Percentiles rank a stretch among this genome's conserved stretches.
phyloP scores from a whole-genome alignment of 1,139 yeast species.

The Taphrina wiesneri region DNA sequence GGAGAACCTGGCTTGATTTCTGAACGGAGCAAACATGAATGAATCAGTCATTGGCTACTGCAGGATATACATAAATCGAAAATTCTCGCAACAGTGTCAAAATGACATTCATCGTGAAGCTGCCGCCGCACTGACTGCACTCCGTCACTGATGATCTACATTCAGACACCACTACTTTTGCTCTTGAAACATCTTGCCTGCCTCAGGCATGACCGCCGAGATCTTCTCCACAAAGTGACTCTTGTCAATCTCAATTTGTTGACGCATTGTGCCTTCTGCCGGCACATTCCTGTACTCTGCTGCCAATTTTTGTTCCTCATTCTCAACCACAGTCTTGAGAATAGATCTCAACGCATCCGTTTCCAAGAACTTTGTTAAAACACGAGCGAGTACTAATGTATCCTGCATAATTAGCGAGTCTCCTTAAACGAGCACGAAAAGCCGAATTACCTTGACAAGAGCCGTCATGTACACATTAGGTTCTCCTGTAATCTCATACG shows the following conservation, averaged over 20 bases:
- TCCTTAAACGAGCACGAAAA: constrained; percentile 42
- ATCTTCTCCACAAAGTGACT: constrained; percentile 21
- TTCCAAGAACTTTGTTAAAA: constrained; percentile 57
- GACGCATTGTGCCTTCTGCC: neutral
- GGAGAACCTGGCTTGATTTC: constrained; percentile 30
- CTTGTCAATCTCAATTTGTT: constrained; percentile 15
- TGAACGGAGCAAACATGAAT: neutral
- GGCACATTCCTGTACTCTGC: constrained; percentile 3
- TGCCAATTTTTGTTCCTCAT: constrained; percentile 7
- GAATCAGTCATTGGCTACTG: neutral
- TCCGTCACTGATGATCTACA: neutral
- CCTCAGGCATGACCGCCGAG: neutral
- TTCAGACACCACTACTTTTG: neutral
- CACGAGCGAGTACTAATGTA: constrained; percentile 41
- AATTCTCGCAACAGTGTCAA: too few relatives aligned
- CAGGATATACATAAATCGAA: constrained; percentile 1
- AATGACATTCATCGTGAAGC: too few relatives aligned
- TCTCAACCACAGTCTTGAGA: constrained; percentile 10
- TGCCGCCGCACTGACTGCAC: neutral
- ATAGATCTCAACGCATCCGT: constrained; percentile 17
- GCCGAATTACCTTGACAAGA: constrained; percentile 65
- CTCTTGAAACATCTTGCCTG: constrained; percentile 1
- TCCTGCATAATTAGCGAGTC: constrained; percentile 52
- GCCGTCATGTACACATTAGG: constrained; percentile 65
- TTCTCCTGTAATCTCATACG: constrained; percentile 46